phyloP scores from a whole-genome alignment of 805 yeast genomes.

The Torulaspora delbrueckii region DNA sequence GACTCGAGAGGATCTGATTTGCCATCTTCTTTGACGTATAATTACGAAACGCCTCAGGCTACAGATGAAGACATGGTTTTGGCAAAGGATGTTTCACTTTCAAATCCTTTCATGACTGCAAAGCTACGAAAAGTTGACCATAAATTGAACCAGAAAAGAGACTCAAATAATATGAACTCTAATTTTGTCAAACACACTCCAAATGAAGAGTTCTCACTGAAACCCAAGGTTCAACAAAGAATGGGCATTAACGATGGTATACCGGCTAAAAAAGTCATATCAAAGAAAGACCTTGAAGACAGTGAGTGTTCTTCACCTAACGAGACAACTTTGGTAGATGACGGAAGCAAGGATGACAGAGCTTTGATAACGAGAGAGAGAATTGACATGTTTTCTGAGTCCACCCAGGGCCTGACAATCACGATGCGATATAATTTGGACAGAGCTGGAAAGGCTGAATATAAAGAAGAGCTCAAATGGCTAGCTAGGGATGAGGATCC shows the following conservation, averaged over 20 bases:
- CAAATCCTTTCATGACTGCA: conserved; percentile 24
- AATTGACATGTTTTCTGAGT: conserved; percentile 9
- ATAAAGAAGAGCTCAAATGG: conserved; percentile 9
- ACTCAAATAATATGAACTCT: too few relatives aligned
- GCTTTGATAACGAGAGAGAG: neutral
- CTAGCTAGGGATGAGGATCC: conserved; percentile 7
- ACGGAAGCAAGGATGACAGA: neutral
- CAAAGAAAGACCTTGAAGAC: neutral
- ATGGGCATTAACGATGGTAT: neutral
- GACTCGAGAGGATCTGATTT: neutral
- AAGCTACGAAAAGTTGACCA: conserved; percentile 7
- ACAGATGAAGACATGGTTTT: conserved; percentile 21
- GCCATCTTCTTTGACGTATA: conserved; percentile 15
- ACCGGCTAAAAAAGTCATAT: too few relatives aligned
- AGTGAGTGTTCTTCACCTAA: neutral
- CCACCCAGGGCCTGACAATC: conserved; percentile 13
- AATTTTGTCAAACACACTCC: too few relatives aligned
- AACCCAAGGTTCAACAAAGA: neutral
- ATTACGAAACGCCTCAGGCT: conserved; percentile 2
- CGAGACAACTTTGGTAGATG: conserved; percentile 5
- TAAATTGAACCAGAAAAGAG: neutral
- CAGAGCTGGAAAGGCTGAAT: neutral
- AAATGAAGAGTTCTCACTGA: too few relatives aligned
- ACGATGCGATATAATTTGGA: neutral
- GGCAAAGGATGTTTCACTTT: conserved; percentile 16